phyloP scores from a whole-genome alignment of 2,329 filamentous ascomycete species.

The Ceratocystis papillata region DNA sequence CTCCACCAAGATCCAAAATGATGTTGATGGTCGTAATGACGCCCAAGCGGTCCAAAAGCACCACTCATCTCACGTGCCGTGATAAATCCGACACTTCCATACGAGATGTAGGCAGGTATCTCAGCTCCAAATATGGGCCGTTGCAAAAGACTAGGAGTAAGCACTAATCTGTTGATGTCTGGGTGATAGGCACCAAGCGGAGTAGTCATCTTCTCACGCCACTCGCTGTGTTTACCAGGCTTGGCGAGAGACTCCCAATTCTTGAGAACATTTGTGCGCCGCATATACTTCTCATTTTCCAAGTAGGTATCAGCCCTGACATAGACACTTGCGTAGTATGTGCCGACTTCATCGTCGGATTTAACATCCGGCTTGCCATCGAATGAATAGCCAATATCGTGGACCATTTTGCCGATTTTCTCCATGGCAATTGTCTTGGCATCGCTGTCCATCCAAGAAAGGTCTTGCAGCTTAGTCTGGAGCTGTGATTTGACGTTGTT shows the following conservation, averaged over 20 bases:
- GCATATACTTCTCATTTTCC: conserved; percentile 44
- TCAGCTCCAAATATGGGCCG: conserved; percentile 53
- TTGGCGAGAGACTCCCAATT: conserved; percentile 50
- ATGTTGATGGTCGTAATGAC: conserved; percentile 54
- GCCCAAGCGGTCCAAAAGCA: conserved; percentile 56
- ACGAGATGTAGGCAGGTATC: conserved; percentile 54
- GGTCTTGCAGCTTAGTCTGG: too few relatives aligned
- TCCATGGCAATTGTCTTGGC: conserved; percentile 49
- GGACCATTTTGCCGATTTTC: conserved; percentile 55
- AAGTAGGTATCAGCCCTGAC: conserved; percentile 46
- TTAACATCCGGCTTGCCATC: conserved; percentile 45
- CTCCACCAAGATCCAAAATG: conserved; percentile 60
- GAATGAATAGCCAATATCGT: conserved; percentile 58
- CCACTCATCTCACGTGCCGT: conserved; percentile 61
- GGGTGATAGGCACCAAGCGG: conserved; percentile 59
- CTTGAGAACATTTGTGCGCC: conserved; percentile 36
- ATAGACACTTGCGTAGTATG: conserved; percentile 46
- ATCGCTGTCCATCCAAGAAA: conserved; percentile 56
- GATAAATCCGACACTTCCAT: conserved; percentile 57
- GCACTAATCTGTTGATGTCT: conserved; percentile 55
- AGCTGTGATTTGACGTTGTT: conserved; percentile 59
- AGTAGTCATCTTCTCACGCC: conserved; percentile 49
- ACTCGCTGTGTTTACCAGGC: conserved; percentile 49
- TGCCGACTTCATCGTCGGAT: conserved; percentile 44
- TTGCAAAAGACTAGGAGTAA: conserved; percentile 60